These are phyloP conservation scores for Ophiostoma ulmi DNA, from an alignment of 2,329 filamentous ascomycete species.

Conservation along the genomic window DNA sequence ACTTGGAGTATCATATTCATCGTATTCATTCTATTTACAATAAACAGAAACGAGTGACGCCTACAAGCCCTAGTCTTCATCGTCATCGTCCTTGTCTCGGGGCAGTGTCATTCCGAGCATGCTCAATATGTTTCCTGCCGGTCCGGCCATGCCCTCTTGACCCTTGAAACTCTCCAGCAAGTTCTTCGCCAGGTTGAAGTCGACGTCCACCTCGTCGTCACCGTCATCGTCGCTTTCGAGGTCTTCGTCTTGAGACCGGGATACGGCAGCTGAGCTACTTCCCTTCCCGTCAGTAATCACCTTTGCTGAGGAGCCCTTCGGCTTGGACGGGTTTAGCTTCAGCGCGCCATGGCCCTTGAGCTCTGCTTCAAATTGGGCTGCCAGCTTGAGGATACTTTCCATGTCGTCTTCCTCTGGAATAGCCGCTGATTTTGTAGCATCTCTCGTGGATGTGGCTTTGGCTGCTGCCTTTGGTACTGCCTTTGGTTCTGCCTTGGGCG, in stretches of 20 bases:
- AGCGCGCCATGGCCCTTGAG: constrained; percentile 64
- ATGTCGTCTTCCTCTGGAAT: constrained; percentile 33
- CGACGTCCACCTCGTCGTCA: constrained; percentile 64
- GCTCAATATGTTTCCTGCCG: constrained; percentile 78
- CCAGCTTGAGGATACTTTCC: constrained; percentile 57
- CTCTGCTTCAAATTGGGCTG: constrained; percentile 67
- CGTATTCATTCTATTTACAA: not conserved
- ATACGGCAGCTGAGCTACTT: not conserved
- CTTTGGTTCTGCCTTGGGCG: not conserved
- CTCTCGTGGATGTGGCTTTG: not conserved
- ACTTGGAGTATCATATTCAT: not conserved
- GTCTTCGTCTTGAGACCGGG: not conserved
- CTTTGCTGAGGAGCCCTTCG: constrained; percentile 29
- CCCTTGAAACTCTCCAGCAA: constrained; percentile 88
- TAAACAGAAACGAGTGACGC: not conserved
- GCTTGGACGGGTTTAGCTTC: constrained; percentile 43
- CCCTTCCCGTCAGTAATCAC: constrained; percentile 17
- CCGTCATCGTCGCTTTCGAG: constrained; percentile 35
- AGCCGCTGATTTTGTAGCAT: constrained; percentile 11
- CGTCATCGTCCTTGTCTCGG: constrained; percentile 58
- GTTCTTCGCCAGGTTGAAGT: constrained; percentile 85
- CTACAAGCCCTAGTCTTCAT: not conserved
- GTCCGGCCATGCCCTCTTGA: constrained; percentile 78
- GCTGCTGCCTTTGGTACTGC: too few species aligned
- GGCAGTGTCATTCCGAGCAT: constrained; percentile 81